phyloP scores from a whole-genome alignment of 1,139 yeast species.

The Protomyces inundatus region DNA sequence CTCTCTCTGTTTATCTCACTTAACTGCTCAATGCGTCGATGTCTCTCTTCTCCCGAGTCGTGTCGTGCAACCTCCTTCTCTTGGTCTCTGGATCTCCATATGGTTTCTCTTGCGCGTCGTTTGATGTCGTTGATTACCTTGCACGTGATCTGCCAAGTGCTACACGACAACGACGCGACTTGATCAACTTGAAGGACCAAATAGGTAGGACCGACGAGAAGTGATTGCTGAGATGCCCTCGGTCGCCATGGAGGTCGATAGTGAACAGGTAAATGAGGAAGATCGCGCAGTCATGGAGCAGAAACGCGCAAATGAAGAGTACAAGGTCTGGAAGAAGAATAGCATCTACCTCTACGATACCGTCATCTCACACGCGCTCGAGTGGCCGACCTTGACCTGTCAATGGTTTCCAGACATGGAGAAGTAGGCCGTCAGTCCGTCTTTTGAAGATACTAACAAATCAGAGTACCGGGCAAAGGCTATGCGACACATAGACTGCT shows the following conservation, averaged over 20 bases:
- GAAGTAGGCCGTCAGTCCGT: constrained; percentile 22
- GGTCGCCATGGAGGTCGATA: not conserved
- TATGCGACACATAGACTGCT: constrained; percentile 45
- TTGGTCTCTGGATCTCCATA: too few relatives aligned
- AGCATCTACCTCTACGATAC: constrained; percentile 84
- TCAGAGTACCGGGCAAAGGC: constrained; percentile 31
- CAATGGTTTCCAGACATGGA: constrained; percentile 46
- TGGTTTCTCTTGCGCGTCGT: too few relatives aligned
- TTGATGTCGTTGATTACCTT: too few relatives aligned
- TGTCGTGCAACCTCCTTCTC: not conserved
- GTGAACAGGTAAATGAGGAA: constrained; percentile 5
- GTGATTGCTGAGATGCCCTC: too few relatives aligned
- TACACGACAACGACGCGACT: too few relatives aligned
- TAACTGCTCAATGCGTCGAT: too few relatives aligned
- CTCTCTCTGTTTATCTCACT: too few relatives aligned
- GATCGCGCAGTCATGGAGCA: constrained; percentile 12
- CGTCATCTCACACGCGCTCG: constrained; percentile 61
- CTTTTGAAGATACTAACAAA: not conserved
- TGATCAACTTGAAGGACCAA: too few relatives aligned
- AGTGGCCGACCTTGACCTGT: constrained; percentile 51
- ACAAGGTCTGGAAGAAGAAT: constrained; percentile 71
- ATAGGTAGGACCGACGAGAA: too few relatives aligned
- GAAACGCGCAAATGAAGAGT: constrained; percentile 10
- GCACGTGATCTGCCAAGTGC: too few relatives aligned
- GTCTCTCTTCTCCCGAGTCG: not conserved